Evolutionary conservation across 2,329 filamentous ascomycete species (phyloP), one percentile per base, ranked within the genome.

Genomic region (Malbranchea cinnamomea): DNA sequence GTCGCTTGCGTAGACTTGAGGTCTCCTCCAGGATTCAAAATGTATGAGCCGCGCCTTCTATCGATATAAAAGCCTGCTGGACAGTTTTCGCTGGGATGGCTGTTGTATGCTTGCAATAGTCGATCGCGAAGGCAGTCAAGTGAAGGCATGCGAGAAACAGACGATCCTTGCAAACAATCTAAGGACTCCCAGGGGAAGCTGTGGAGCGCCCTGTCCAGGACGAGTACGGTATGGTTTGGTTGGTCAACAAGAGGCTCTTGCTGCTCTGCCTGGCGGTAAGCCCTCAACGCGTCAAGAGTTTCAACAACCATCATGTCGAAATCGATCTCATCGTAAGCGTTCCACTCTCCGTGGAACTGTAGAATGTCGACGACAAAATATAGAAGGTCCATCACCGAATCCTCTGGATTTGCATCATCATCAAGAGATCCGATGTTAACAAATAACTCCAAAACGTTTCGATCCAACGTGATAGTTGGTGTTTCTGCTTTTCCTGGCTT

Each of bases 351-450:
- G 43, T 93, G 82, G 53, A 98, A 95, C 50, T 95, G 89, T 2
- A 98, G 64, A 30, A 95, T 85, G 45, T 98, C 89, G 4, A 98
- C 77, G 1, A 95, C 80, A 49, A 95, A 95, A 56, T 94, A 95
- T 3, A 98, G 68, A 16, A 98, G 61, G 49, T 98, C 89, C 41
- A 78, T 83, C n/a, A 98, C 60, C 0, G 78, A 73, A 45, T 95
- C 87, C 39, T 95, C 87, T 13, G 91, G 67, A 38, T 93, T 83
- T 34, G 74, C 71, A 2, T 74, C 68, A 5, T 68, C 66, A 0
- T 69, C 69, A 2, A 81, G 69, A 44, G 82, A 73, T 3, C 83
- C 83, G 1, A 98, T 67, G 0, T 82, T 82, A 35, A 93, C 68
- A 43, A 98, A 95, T 1, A 98, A 60, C 43, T 93, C 84, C 26